Base-by-base conservation (phyloP, 2,329 filamentous ascomycete species). In the Rosellinia necatrix region DNA sequence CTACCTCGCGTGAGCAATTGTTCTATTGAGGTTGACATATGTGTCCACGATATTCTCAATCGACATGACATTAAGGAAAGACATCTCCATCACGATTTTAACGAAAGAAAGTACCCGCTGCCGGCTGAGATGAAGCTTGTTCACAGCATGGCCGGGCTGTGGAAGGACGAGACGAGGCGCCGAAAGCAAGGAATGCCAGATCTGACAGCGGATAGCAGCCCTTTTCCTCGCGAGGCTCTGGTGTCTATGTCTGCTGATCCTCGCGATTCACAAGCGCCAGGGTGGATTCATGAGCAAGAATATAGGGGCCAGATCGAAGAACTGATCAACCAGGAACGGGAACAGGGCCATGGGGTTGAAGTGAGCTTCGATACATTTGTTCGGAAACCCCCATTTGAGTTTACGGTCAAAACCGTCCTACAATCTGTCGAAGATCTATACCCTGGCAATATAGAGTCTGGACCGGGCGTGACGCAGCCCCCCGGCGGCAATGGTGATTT, bases 281-380 rank as follows among this genome's bases (percentile, higher is more conserved):
- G 86, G 0, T 99, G 94, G 93, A 88, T 97, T 52, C 92, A 97
- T 64, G 93, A 97, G 70, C 86, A 91, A 42, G 92, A 96, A 67
- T 93, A 88, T 67, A 79, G 84, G 27, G 77, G 86, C 38, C 80
- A 89, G 64, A 76, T 96, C 2, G 72, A 77, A 25, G 75, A 81
- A 22, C 77, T 96, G 21, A 83, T 90, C 7, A 69, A 75, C 1
- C 78, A 87, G 21, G 92, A 97, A 69, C 81, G 77, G 57, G 72
- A 73, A 4, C 76, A 79, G 32, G 74, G 73, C 22, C 71, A 76
- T 21, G 76, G 71, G 13, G 66, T 71, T 5, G 69, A 76, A 8
- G 60, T 82, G 10, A 78, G 76, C 0, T 92, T 93, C 64, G 83
- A 89, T 24, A 81, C 75, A 0, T 94, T 92, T 70, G 76, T 89